A percentile compares a stretch with the other conserved stretches of the same genome.
Conservation (phyloP, 495 filamentous ascomycete species). For the Daldinia grandis region DNA sequence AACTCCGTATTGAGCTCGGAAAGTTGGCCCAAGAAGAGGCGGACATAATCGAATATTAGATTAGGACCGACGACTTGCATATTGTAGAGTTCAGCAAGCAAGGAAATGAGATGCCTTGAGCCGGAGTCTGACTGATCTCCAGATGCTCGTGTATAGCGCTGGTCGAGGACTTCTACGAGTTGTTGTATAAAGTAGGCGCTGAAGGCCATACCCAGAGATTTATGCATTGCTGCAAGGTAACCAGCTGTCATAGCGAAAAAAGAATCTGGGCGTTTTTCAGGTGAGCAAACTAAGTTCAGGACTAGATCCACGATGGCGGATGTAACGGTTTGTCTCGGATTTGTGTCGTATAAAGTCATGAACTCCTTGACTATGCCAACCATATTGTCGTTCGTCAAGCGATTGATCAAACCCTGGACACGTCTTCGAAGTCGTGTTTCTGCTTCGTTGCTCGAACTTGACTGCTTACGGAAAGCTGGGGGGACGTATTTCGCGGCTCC, state of each 20-base stretch:
- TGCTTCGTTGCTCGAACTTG: constrained; percentile 70
- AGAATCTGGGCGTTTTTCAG: constrained; percentile 78
- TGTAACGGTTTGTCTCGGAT: constrained; percentile 85
- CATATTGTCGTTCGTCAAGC: constrained; percentile 88
- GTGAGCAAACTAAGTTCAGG: constrained; percentile 77
- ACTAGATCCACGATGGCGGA: constrained; percentile 77
- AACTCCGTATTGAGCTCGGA: constrained; percentile 93
- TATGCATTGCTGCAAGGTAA: constrained; percentile 88
- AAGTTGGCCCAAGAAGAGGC: constrained; percentile 74
- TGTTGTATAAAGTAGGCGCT: constrained; percentile 84
- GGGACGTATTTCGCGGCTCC: constrained; percentile 77
- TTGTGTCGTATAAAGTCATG: constrained; percentile 80
- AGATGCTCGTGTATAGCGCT: constrained; percentile 56
- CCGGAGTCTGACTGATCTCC: constrained; percentile 54
- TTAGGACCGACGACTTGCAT: constrained; percentile 86
- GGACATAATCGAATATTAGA: constrained; percentile 89
- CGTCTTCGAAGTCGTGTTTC: constrained; percentile 76
- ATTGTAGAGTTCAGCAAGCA: constrained; percentile 88
- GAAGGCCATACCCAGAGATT: constrained; percentile 84
- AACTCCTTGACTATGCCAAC: constrained; percentile 80
- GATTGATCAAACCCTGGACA: constrained; percentile 88
- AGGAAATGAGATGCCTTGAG: constrained; percentile 70
- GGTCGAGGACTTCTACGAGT: constrained; percentile 73
- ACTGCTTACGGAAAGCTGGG: constrained; percentile 76
- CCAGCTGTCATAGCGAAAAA: constrained; percentile 91